phyloP scores from a whole-genome alignment of 495 filamentous ascomycete species.

The Annulohypoxylon bovei region DNA sequence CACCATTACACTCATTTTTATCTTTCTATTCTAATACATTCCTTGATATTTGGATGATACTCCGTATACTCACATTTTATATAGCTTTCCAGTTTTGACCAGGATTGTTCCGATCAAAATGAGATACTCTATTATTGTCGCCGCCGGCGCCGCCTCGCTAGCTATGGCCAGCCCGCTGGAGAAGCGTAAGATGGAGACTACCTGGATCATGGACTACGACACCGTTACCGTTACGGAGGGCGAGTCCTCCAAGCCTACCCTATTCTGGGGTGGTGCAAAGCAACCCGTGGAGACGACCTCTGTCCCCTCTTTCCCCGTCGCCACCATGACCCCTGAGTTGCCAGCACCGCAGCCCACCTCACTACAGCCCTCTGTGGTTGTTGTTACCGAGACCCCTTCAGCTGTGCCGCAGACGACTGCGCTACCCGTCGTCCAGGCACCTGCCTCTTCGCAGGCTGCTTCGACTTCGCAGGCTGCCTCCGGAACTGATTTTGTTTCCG shows the following conservation, averaged over 20 bases:
- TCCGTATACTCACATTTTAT: conserved; percentile 31
- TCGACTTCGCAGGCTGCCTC: neutral
- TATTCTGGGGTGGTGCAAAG: conserved; percentile 16
- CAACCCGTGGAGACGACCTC: neutral
- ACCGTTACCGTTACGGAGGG: conserved; percentile 64
- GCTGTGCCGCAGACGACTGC: conserved; percentile 11
- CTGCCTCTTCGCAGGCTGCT: neutral
- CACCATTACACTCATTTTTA: conserved; percentile 38
- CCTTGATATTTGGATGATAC: conserved; percentile 10
- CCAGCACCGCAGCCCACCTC: conserved; percentile 20
- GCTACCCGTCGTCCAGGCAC: neutral
- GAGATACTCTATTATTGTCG: conserved; percentile 72
- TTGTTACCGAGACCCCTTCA: conserved; percentile 40
- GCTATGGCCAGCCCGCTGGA: conserved; percentile 68
- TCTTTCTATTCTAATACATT: conserved; percentile 17
- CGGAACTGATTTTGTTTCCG: conserved; percentile 53
- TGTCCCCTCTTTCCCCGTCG: conserved; percentile 7
- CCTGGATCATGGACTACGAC: conserved; percentile 67
- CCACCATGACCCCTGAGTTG: conserved; percentile 36
- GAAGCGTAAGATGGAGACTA: conserved; percentile 64
- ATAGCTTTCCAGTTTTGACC: conserved; percentile 23
- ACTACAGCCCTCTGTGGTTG: conserved; percentile 10
- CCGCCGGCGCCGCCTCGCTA: conserved; percentile 69
- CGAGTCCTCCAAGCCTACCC: conserved; percentile 40
- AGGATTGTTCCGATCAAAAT: conserved; percentile 59